Evolutionary conservation across 805 yeast genomes (phyloP).

Genomic region (Candida broadrunensis): DNA sequence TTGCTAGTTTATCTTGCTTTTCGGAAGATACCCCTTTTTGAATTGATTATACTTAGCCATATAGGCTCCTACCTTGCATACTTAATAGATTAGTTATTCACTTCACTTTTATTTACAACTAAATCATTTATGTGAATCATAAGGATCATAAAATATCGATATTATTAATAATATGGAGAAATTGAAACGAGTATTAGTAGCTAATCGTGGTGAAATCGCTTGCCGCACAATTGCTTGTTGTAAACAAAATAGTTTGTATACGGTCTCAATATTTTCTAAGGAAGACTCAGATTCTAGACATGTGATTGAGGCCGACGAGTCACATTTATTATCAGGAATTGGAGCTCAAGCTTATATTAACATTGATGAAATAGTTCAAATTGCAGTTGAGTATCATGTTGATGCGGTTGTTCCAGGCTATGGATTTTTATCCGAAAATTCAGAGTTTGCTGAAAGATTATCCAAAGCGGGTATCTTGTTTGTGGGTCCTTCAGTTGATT

Average conservation of each 20-base stretch:
- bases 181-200: conserved; percentile 82
- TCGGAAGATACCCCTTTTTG: too few species aligned
- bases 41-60: too few species aligned
- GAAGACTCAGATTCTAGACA: conserved; percentile 88
- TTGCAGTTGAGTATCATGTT: conserved; percentile 79
- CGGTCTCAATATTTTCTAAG: conserved; percentile 89
- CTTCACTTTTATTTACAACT: too few species aligned
- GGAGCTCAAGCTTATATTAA: conserved; percentile 91
- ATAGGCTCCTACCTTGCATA: too few species aligned
- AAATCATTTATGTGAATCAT: too few species aligned
- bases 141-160: too few species aligned
- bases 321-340: conserved; percentile 73
- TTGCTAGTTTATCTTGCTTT: too few species aligned
- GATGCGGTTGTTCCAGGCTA: conserved; percentile 98
- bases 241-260: conserved; percentile 69
- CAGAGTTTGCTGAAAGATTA: conserved; percentile 90
- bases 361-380: conserved; percentile 78
- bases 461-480: conserved; percentile 79
- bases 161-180: conserved; percentile 43
- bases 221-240: conserved; percentile 88
- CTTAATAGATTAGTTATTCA: too few species aligned
- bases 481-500: conserved; percentile 95
- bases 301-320: conserved; percentile 76
- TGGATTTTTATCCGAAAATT: conserved; percentile 96
- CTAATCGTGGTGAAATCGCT: conserved; percentile 97